Percentiles rank a stretch among this genome's conserved stretches.
Conservation (phyloP, 2,329 filamentous ascomycete genomes). For the Neonectria coccinea region DNA sequence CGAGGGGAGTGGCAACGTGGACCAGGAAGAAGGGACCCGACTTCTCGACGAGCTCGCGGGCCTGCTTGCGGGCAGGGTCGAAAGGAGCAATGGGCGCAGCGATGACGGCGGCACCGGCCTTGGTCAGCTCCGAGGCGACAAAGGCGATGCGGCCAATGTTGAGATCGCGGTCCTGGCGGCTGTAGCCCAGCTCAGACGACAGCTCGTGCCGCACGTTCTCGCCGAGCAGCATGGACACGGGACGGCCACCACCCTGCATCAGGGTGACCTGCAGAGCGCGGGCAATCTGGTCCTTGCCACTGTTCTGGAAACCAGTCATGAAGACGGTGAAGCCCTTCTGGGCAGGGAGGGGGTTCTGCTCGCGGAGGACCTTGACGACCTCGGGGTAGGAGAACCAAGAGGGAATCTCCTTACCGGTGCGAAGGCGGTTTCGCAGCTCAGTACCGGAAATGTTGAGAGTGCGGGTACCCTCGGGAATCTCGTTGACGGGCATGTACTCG, state of each 20-base stretch:
- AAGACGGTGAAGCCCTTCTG: conserved; percentile 98
- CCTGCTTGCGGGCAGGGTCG: conserved; percentile 79
- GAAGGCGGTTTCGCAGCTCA: conserved; percentile 91
- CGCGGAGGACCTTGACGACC: conserved; percentile 94
- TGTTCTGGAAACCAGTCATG: conserved; percentile 96
- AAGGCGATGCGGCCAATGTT: conserved; percentile 98
- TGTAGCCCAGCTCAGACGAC: conserved; percentile 95
- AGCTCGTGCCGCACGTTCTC: conserved; percentile 96
- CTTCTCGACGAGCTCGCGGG: conserved; percentile 87
- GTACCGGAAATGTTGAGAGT: conserved; percentile 90
- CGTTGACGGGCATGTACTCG: conserved; percentile 93
- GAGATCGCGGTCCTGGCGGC: conserved; percentile 88
- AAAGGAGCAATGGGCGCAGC: conserved; percentile 96
- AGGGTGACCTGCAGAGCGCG: conserved; percentile 96
- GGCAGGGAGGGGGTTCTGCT: conserved; percentile 92
- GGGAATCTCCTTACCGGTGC: conserved; percentile 92
- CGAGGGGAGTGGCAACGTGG: conserved; percentile 92
- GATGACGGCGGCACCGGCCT: conserved; percentile 93
- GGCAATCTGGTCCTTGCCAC: conserved; percentile 95
- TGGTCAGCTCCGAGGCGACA: conserved; percentile 93
- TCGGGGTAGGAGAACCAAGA: conserved; percentile 99
- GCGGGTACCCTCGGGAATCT: conserved; percentile 85
- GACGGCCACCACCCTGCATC: conserved; percentile 96
- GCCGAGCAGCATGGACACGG: conserved; percentile 92
- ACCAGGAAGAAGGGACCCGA: conserved; percentile 93